phyloP scores from a whole-genome alignment of 306 rosid species.

The Lathyrus tuberosus region DNA sequence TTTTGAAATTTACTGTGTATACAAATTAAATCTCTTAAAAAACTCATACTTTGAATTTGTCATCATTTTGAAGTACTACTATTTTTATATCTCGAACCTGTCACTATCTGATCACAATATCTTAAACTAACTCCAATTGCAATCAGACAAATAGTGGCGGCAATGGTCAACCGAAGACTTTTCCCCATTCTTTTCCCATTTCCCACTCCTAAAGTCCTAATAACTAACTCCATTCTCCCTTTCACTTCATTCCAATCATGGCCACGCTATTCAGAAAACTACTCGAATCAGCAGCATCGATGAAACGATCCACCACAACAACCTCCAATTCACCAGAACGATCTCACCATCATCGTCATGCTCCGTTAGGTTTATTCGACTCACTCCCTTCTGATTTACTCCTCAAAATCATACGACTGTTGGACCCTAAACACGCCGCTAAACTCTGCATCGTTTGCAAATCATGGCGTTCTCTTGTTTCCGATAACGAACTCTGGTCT shows the following conservation, averaged over 20 bases:
- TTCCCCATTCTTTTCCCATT: neutral
- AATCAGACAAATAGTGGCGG: neutral
- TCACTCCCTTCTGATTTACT: slow-evolving; percentile 62
- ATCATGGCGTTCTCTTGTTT: slow-evolving; percentile 50
- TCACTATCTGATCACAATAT: no score
- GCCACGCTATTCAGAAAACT: slow-evolving; percentile 57
- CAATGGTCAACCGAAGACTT: neutral
- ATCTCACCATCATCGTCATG: neutral
- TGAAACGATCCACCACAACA: neutral
- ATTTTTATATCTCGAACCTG: no score
- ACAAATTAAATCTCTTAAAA: no score
- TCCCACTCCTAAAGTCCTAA: neutral
- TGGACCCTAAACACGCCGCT: slow-evolving; percentile 73
- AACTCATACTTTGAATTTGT: no score
- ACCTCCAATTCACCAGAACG: neutral
- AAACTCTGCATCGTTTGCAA: slow-evolving; percentile 53
- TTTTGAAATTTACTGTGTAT: no score
- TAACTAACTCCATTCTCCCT: neutral
- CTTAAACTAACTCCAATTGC: neutral
- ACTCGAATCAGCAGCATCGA: slow-evolving; percentile 54
- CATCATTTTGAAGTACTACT: no score
- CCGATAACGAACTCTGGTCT: slow-evolving; percentile 62
- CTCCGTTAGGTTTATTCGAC: slow-evolving; percentile 51
- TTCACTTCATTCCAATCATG: slow-evolving; percentile 29
- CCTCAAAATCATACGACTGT: slow-evolving; percentile 54